Evolutionary conservation across 106 monocot species (phyloP).

Genomic region (Acorus gramineus): DNA sequence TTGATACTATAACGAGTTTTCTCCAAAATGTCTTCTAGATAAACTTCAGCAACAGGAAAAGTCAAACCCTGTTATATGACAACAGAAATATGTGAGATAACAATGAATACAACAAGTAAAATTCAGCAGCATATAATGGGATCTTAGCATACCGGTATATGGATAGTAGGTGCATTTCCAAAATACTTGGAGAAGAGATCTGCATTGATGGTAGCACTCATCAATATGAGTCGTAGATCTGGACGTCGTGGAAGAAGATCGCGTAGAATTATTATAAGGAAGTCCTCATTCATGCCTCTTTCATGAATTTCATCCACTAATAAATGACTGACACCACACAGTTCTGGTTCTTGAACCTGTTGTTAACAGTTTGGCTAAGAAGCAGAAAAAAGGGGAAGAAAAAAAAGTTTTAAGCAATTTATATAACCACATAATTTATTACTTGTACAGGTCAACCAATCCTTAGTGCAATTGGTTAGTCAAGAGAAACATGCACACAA

Average conservation of each 20-base stretch:
- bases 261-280: constrained; percentile 88
- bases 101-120: neutral
- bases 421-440: no score
- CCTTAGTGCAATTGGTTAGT: no score
- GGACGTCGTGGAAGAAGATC: constrained; percentile 87
- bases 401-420: no score
- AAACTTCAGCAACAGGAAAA: constrained; percentile 83
- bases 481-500: no score
- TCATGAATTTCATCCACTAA: constrained; percentile 99
- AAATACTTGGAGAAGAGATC: constrained; percentile 90
- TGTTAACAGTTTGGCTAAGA: neutral
- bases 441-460: no score
- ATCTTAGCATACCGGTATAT: constrained; percentile 66
- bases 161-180: constrained; percentile 73
- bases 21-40: constrained; percentile 80
- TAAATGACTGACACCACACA: constrained; percentile 72
- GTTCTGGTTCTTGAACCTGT: constrained; percentile 90
- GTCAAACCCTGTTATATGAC: constrained; percentile 54
- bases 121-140: neutral
- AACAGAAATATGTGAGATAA: neutral
- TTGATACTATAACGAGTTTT: constrained; percentile 66
- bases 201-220: constrained; percentile 98
- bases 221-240: constrained; percentile 77
- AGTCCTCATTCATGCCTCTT: constrained; percentile 98
- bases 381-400: no score